Base-by-base conservation (phyloP, 2,329 filamentous ascomycete genomes). In the Davidsoniella neocaledoniae region DNA sequence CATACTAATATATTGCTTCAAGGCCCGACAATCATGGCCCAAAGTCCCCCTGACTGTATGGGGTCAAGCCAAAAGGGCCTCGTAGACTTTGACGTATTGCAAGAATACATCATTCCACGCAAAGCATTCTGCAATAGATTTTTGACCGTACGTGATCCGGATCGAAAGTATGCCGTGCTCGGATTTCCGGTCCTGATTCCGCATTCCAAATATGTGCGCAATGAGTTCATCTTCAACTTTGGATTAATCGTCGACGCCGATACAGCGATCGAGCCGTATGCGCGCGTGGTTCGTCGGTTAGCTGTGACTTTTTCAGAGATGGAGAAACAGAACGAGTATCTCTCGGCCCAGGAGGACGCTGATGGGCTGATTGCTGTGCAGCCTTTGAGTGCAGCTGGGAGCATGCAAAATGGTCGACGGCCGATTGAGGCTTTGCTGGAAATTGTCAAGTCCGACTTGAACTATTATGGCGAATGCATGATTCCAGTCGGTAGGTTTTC, bases 211-310 rank as follows among this genome's bases (percentile, higher is more conserved):
- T 94, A 96, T 61, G 78, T 83, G 60, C 81, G 91, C 52, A 94
- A 94, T 65, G 86, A 94, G 64, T 96, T 95, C 70, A 94, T 95
- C 61, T 98, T 96, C 76, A 96, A 96, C 64, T 94, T 96, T 61
- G 87, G 86, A 53, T 71, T 96, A 42, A 82, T 94, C 25, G 71
- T 94, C 46, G 76, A 83, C 46, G 65, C 66, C 43, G 70, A 73
- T 47, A 67, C 69, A 49, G 84, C 93, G 60, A 83, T 83, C 62
- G 76, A 76, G 45, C 82, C 81, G 33, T 94, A 86, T 62, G 86
- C 88, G 63, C 81, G 80, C 55, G 84, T 96, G 29, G 86, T 94
- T 49, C 73, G 83, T 56, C 85, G 94, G 58, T 71, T 96, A 46
- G 91, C 90, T 2, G 74, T 81, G 54, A 78, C 91, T 25, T 86